Conservation (phyloP, 768 basidiomycete species). For the Gloeostereum incarnatum region DNA sequence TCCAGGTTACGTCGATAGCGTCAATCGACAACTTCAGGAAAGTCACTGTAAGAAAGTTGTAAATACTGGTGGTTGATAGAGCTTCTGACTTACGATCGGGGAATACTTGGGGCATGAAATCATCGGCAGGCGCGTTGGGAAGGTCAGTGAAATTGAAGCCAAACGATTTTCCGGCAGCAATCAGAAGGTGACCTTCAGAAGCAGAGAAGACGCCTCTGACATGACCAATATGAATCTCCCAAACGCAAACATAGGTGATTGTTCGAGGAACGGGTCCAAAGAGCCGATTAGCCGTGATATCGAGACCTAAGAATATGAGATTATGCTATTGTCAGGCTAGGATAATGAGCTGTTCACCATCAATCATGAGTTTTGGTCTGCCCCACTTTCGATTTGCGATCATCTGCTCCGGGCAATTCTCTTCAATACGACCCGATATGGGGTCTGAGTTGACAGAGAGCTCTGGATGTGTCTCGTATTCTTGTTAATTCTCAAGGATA, state of each 20-base stretch:
- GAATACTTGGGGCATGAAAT: constrained; percentile 50
- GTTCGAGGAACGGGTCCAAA: constrained; percentile 86
- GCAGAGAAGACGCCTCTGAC: constrained; percentile 50
- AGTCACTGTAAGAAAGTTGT: constrained; percentile 46
- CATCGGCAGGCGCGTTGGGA: constrained; percentile 72
- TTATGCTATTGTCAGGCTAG: neutral
- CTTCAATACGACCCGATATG: constrained; percentile 40
- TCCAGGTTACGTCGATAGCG: constrained; percentile 46
- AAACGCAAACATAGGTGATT: constrained; percentile 83
- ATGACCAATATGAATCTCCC: constrained; percentile 76
- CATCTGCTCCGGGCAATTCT: constrained; percentile 35
- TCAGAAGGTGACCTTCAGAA: constrained; percentile 38
- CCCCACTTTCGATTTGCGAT: constrained; percentile 9
- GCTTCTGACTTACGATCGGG: constrained; percentile 59
- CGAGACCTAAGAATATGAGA: constrained; percentile 46
- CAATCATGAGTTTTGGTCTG: constrained; percentile 38
- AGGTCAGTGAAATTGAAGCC: constrained; percentile 63
- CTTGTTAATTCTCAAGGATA: constrained; percentile 1
- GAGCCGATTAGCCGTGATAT: constrained; percentile 75
- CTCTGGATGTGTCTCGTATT: constrained; percentile 32
- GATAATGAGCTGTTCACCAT: constrained; percentile 20
- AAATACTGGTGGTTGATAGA: constrained; percentile 2
- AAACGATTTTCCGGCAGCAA: constrained; percentile 48
- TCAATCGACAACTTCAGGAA: constrained; percentile 65
- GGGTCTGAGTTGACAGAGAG: constrained; percentile 69